Conservation (phyloP, 2,329 filamentous ascomycete genomes). For the Helminthosporium solani region DNA sequence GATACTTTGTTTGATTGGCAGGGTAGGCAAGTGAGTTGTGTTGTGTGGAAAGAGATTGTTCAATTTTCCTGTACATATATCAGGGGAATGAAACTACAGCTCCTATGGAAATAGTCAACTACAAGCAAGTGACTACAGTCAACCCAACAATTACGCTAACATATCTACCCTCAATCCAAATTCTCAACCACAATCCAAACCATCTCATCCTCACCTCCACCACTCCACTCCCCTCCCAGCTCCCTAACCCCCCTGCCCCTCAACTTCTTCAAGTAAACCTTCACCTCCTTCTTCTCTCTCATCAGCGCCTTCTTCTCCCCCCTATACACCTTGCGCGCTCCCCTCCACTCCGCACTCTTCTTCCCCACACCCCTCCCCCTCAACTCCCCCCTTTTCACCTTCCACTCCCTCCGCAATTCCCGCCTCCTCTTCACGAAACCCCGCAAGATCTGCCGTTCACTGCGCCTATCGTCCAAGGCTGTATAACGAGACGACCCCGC, state of each 20-base stretch:
- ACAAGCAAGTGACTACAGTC: too few relatives aligned
- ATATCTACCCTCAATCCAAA: too few relatives aligned
- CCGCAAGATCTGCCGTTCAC: slow-evolving; percentile 19
- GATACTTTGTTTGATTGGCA: too few relatives aligned
- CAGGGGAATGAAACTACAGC: too few relatives aligned
- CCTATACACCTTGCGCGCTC: slow-evolving; percentile 24
- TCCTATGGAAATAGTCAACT: too few relatives aligned
- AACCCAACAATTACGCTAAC: too few relatives aligned
- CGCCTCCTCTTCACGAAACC: slow-evolving; percentile 19
- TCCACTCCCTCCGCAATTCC: slow-evolving; percentile 19
- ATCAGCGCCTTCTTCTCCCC: slow-evolving; percentile 22
- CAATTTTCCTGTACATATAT: background rate
- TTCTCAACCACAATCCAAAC: slow-evolving; percentile 38
- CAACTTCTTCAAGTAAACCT: slow-evolving; percentile 9
- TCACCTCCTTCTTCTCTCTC: slow-evolving; percentile 20
- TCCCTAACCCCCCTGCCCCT: slow-evolving; percentile 5
- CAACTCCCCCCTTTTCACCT: slow-evolving; percentile 6
- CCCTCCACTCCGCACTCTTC: slow-evolving; percentile 24
- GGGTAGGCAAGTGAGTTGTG: too few relatives aligned
- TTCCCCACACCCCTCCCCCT: slow-evolving; percentile 22
- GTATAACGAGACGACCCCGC: slow-evolving; percentile 16
- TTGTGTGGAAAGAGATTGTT: too few relatives aligned
- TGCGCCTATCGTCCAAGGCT: slow-evolving; percentile 17
- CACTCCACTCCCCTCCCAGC: slow-evolving; percentile 17
- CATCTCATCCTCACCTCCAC: slow-evolving; percentile 6